Conservation (phyloP, 768 basidiomycete genomes). For the Russula lepida region DNA sequence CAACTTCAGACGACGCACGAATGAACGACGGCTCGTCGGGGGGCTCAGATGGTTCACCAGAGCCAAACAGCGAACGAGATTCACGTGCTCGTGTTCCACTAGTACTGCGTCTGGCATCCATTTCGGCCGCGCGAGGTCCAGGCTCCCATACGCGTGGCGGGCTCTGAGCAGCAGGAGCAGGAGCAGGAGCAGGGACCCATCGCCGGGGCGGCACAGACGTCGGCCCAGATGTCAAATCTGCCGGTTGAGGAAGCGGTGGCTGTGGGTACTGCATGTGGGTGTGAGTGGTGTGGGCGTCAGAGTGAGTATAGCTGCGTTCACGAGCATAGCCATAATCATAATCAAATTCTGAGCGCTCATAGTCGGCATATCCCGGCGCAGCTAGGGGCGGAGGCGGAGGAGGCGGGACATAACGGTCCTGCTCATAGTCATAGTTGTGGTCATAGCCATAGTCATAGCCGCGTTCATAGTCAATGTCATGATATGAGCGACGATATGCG, state of each 20-base stretch:
- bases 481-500: not conserved
- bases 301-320: not conserved
- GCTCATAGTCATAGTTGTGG: constrained; percentile 4
- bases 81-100: not conserved
- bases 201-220: not conserved
- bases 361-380: not conserved
- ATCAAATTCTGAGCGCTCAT: not conserved
- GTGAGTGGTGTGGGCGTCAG: no score
- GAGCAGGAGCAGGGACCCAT: not conserved
- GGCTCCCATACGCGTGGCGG: constrained; percentile 13
- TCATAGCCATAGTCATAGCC: constrained; percentile 1
- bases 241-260: not conserved
- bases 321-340: not conserved
- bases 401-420: not conserved
- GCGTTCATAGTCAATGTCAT: not conserved
- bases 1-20: not conserved
- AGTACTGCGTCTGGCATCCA: not conserved
- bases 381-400: not conserved
- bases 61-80: not conserved
- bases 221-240: not conserved
- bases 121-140: constrained; percentile 4
- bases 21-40: not conserved
- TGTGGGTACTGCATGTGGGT: not conserved
- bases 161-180: not conserved
- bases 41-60: not conserved